Conservation (phyloP, 2,329 filamentous ascomycete genomes). For the Didymella pinodella region DNA sequence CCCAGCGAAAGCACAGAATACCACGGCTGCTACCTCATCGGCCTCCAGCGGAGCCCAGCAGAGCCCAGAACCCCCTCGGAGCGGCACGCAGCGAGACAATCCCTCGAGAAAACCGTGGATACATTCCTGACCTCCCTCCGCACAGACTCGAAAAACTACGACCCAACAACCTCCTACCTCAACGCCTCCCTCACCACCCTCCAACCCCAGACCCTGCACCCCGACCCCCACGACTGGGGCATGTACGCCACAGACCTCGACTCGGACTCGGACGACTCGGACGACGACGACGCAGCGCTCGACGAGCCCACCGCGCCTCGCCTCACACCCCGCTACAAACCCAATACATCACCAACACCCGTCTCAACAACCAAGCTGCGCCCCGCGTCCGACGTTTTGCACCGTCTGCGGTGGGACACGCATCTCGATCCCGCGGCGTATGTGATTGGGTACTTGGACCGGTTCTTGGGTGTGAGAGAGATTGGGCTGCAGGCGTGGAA, state of each 20-base stretch:
- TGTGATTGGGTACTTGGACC: conserved; percentile 63
- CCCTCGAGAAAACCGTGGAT: conserved; percentile 53
- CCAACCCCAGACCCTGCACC: conserved; percentile 45
- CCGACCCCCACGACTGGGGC: conserved; percentile 62
- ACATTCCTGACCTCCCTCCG: conserved; percentile 49
- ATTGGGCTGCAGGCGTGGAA: conserved; percentile 60
- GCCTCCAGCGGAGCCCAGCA: conserved; percentile 52
- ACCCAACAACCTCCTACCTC: conserved; percentile 47
- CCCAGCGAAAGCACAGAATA: conserved; percentile 56
- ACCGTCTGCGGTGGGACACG: conserved; percentile 60
- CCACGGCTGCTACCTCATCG: conserved; percentile 69
- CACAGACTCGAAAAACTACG: conserved; percentile 48
- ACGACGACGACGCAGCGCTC: conserved; percentile 42
- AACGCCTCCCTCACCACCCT: conserved; percentile 45
- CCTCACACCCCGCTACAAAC: conserved; percentile 29
- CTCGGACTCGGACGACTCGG: conserved; percentile 50
- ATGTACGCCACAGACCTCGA: conserved; percentile 56
- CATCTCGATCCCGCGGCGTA: conserved; percentile 56
- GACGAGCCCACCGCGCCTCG: conserved; percentile 24
- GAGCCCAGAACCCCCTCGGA: conserved; percentile 44
- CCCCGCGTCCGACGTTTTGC: conserved; percentile 56
- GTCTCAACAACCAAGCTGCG: conserved; percentile 43
- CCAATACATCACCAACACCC: conserved; percentile 27
- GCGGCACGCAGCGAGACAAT: conserved; percentile 53
- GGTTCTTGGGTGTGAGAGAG: conserved; percentile 61